Evolutionary conservation across 331 rosid genomes (phyloP).

Genomic region (Saraca asoca): DNA sequence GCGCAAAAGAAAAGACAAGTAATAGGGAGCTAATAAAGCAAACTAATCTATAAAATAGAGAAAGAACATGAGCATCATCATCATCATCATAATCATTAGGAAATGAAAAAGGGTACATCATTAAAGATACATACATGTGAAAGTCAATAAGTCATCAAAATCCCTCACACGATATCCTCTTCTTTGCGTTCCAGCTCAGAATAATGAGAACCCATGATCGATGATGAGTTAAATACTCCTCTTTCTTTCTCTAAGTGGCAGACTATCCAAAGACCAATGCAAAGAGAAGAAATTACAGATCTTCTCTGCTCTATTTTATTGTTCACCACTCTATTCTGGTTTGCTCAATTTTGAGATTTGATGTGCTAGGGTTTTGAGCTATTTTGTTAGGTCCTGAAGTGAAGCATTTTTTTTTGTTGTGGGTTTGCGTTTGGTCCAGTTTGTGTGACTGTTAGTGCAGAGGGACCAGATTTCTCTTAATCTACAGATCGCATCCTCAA

Average conservation of each 20-base stretch:
- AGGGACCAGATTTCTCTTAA: too few relatives aligned
- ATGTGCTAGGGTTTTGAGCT: too few relatives aligned
- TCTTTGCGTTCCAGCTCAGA: conserved; percentile 38
- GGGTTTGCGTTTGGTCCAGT: too few relatives aligned
- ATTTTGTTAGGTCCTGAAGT: too few relatives aligned
- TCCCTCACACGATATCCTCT: conserved; percentile 38
- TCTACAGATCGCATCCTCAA: too few relatives aligned
- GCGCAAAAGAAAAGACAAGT: background rate
- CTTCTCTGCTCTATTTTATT: too few relatives aligned
- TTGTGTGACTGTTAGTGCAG: too few relatives aligned
- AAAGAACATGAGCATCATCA: conserved; percentile 42
- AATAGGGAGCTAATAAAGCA: conserved; percentile 13
- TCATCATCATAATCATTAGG: conserved; percentile 36
- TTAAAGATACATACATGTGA: conserved; percentile 38
- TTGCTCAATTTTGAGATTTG: too few relatives aligned
- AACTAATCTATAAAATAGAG: conserved; percentile 38
- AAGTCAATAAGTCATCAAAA: conserved; percentile 47
- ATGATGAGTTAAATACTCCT: conserved; percentile 49
- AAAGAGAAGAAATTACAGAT: too few relatives aligned
- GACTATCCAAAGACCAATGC: too few relatives aligned
- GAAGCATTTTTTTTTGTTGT: too few relatives aligned
- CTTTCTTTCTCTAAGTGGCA: conserved; percentile 40
- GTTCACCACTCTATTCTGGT: too few relatives aligned
- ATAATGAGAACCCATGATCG: conserved; percentile 45
- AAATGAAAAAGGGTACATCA: conserved; percentile 34